Evolutionary conservation across 768 basidiomycete genomes (phyloP).

Genomic region (Serendipita sp.): DNA sequence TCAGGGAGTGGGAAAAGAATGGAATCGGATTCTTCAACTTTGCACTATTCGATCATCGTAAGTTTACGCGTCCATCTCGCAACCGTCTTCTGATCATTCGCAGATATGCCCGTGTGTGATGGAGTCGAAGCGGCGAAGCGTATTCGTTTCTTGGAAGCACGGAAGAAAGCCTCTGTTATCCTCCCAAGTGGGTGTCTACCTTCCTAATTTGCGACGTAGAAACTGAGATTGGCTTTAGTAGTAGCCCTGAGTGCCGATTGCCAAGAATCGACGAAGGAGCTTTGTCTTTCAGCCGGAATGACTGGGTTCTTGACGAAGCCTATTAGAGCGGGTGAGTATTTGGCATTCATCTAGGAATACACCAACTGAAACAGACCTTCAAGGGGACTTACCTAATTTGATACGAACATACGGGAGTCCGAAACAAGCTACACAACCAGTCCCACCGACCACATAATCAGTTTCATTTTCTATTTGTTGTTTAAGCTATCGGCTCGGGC

Average conservation of each 20-base stretch:
- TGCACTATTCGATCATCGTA: slow-evolving; percentile 63
- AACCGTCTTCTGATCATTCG: not conserved
- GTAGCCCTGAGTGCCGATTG: slow-evolving; percentile 63
- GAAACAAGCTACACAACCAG: not conserved
- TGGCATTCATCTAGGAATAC: not conserved
- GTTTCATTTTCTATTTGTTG: too few relatives aligned
- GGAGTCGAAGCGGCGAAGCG: slow-evolving; percentile 61
- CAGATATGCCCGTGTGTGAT: slow-evolving; percentile 68
- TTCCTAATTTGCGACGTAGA: not conserved
- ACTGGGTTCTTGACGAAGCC: slow-evolving; percentile 64
- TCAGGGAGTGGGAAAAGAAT: slow-evolving; percentile 53
- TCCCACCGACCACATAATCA: too few relatives aligned
- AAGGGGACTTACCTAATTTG: not conserved
- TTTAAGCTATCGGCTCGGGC: too few relatives aligned
- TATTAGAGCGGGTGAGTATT: slow-evolving; percentile 35
- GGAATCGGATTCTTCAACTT: slow-evolving; percentile 53
- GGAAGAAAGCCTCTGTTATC: slow-evolving; percentile 32
- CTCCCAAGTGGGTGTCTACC: slow-evolving; percentile 36
- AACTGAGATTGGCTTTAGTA: slow-evolving; percentile 25
- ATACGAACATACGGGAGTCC: not conserved
- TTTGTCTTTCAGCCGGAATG: slow-evolving; percentile 69
- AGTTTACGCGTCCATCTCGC: slow-evolving; percentile 15
- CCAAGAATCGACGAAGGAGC: slow-evolving; percentile 58
- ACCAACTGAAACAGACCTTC: not conserved
- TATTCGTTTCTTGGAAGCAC: slow-evolving; percentile 40